Evolutionary conservation across 2,329 filamentous ascomycete genomes (phyloP).

Genomic region (Claviceps arundinis): DNA sequence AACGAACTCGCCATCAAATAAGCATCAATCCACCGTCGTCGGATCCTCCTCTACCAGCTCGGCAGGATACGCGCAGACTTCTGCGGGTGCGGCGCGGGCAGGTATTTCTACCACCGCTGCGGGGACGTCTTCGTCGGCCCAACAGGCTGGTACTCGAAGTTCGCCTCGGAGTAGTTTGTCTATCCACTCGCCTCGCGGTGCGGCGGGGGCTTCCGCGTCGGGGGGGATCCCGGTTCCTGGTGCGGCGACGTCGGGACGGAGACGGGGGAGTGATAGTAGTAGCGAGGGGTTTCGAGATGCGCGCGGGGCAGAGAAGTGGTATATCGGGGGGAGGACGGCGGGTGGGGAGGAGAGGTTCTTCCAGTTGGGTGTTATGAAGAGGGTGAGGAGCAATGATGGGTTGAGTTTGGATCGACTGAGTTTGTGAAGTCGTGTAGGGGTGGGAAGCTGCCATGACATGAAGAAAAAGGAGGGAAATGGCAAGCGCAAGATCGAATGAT

Average conservation of each 20-base stretch:
- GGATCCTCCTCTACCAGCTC: constrained; percentile 14
- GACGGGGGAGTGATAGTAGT: constrained; percentile 62
- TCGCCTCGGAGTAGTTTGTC: constrained; percentile 16
- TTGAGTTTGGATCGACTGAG: constrained; percentile 64
- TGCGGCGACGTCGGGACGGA: constrained; percentile 22
- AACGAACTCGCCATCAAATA: constrained; percentile 22
- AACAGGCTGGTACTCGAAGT: constrained; percentile 13
- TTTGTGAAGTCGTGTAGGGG: constrained; percentile 33
- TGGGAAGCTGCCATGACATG: neutral
- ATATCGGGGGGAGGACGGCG: constrained; percentile 65
- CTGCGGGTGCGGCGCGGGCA: constrained; percentile 10
- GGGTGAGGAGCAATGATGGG: constrained; percentile 60
- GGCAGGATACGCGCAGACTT: constrained; percentile 9
- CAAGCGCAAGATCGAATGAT: neutral
- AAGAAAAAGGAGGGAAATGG: neutral
- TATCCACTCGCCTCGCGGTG: constrained; percentile 17
- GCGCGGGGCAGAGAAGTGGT: constrained; percentile 64
- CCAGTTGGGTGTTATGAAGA: constrained; percentile 62
- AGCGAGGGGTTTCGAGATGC: constrained; percentile 65
- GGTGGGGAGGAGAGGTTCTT: constrained; percentile 71
- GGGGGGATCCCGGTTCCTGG: constrained; percentile 26
- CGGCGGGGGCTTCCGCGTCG: constrained; percentile 6
- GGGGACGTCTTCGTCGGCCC: constrained; percentile 11
- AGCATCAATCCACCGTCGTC: constrained; percentile 17
- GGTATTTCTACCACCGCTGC: constrained; percentile 12